Conservation (phyloP, 2,329 filamentous ascomycete species). For the Talaromyces pinophilus region DNA sequence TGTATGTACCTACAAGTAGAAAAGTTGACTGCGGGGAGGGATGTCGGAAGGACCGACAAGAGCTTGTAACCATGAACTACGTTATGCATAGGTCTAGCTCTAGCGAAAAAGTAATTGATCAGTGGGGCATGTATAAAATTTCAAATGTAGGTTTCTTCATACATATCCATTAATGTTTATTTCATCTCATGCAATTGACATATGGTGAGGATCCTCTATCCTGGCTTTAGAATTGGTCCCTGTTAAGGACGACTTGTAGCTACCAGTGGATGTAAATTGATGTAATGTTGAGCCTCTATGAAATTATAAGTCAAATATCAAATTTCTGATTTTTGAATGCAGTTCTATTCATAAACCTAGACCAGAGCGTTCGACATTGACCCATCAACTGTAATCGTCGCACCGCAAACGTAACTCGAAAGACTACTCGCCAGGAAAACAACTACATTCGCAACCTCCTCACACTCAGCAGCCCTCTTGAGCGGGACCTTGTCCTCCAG, state of each 20-base stretch:
- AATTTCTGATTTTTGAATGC: neutral
- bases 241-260: neutral
- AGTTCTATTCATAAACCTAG: neutral
- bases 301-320: neutral
- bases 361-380: neutral
- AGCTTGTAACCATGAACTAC: neutral
- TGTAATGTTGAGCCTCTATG: too few relatives aligned
- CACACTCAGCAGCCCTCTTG: neutral
- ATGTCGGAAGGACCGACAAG: neutral
- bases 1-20: neutral
- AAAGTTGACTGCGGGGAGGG: slow-evolving; percentile 5
- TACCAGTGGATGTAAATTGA: too few relatives aligned
- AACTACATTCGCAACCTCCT: neutral
- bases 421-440: neutral
- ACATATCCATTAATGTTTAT: too few relatives aligned
- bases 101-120: neutral
- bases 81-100: neutral
- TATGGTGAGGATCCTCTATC: neutral
- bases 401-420: neutral
- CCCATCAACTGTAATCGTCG: neutral
- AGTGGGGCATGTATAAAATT: neutral
- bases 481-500: neutral
- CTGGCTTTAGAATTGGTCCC: neutral
- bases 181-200: too few relatives aligned
- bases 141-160: neutral